Base-by-base conservation (phyloP, 495 filamentous ascomycete species). In the Hypoxylon lienhwacheense region DNA sequence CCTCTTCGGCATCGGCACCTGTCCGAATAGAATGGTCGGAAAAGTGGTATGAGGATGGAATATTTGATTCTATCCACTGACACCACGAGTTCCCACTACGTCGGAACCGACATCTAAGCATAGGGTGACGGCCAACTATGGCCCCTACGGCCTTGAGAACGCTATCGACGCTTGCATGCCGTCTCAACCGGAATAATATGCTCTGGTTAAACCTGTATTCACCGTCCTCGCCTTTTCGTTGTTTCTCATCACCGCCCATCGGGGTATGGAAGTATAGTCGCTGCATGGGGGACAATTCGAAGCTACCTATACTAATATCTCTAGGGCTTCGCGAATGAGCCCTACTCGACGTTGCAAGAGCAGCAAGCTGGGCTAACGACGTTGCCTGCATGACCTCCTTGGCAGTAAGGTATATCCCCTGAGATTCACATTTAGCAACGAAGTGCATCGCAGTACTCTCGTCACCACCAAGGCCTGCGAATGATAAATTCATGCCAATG, bases 121-220 rank as follows among this genome's bases (percentile, higher is more conserved):
- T 89, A 3, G 85, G 80, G 49, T 91, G 87, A 4, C 82, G 81
- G 0, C 66, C 70, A 10, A 88, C 75, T 7, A 89, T 67, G 0
- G 77, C 75, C 42, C 84, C 77, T 32, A 86, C 62, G 1, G 84
- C 83, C 11, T 72, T 69, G 1, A 64, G 66, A 3, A 90, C 59
- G 6, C 77, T 75, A 2, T 66, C 52, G 7, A 78, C 63, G 8
- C 76, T 67, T 22, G 83, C 66, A 2, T 57, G 61, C 49, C 72
- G 73, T 36, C 74, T 82, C 10, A 89, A 47, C 2, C 80, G 77
- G 2, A 87, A 73, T 0, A 87, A 64, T 29, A 88, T 74, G 44
- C 86, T 86, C 58, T 87, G 85, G 61, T 89, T 89, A 63, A 87
- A 91, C 46, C 87, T 81, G n/a, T 82, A 83, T 53, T 80, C 74